Percentiles rank a stretch among this genome's conserved stretches.
These are phyloP conservation scores for Chytriomyces sp. DNA, from an alignment of 192 early-diverging fungal genomes.

Conservation along the genomic window DNA sequence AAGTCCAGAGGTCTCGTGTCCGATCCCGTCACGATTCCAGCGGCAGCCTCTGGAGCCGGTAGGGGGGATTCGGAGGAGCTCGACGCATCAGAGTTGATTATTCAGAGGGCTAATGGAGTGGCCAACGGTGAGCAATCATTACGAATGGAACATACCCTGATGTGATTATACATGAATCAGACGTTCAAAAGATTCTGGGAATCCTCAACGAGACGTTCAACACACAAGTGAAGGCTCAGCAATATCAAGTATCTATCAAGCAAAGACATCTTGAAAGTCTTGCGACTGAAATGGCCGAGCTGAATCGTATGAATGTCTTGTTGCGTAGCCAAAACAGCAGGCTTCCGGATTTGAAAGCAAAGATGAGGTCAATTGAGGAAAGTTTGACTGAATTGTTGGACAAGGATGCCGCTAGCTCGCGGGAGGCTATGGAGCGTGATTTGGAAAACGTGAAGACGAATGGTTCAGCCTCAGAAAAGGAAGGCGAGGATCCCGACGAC, in stretches of 20 bases:
- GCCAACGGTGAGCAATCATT: slow-evolving; percentile 10
- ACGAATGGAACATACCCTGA: too few relatives aligned
- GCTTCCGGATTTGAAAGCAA: slow-evolving; percentile 44
- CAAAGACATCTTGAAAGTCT: slow-evolving; percentile 41
- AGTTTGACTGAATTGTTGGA: slow-evolving; percentile 40
- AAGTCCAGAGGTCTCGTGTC: not conserved
- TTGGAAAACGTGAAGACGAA: too few relatives aligned
- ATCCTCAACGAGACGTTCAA: slow-evolving; percentile 24
- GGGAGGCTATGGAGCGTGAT: slow-evolving; percentile 15
- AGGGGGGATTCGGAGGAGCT: too few relatives aligned
- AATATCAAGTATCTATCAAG: slow-evolving; percentile 35
- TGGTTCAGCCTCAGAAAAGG: too few relatives aligned
- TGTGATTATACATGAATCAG: not conserved
- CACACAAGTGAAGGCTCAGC: slow-evolving; percentile 29
- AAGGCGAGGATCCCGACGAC: too few relatives aligned
- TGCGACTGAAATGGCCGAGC: slow-evolving; percentile 42
- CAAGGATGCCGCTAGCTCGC: not conserved
- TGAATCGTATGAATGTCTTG: slow-evolving; percentile 35
- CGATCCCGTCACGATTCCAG: not conserved
- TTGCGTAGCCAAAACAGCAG: slow-evolving; percentile 36
- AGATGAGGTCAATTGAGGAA: slow-evolving; percentile 41
- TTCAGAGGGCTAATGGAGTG: slow-evolving; percentile 15
- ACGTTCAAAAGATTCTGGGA: slow-evolving; percentile 10
- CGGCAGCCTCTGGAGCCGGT: not conserved
- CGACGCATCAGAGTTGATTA: not conserved